Conservation (phyloP, 2,329 filamentous ascomycete genomes). For the Aspergillus sp. region DNA sequence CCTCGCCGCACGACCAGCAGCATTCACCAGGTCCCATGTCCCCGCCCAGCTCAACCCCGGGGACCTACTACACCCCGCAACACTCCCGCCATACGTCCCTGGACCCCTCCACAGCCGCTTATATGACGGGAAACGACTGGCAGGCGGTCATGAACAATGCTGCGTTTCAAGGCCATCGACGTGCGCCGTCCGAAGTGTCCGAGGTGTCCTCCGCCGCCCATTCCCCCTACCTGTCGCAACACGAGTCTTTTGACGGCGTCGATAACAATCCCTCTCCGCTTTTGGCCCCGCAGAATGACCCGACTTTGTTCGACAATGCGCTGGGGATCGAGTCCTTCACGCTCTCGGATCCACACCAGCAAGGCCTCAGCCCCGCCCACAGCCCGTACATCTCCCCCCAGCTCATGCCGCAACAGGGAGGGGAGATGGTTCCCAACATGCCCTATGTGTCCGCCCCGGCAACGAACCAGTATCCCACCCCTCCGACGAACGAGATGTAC, state of each 20-base stretch:
- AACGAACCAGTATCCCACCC: conserved; percentile 49
- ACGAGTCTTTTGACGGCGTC: conserved; percentile 75
- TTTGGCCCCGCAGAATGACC: conserved; percentile 69
- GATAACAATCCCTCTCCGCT: conserved; percentile 76
- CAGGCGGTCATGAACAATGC: conserved; percentile 52
- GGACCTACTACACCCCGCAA: conserved; percentile 51
- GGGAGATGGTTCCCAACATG: conserved; percentile 53
- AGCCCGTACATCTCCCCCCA: conserved; percentile 71
- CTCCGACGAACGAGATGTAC: conserved; percentile 51
- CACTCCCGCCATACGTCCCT: conserved; percentile 62
- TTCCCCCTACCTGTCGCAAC: conserved; percentile 76
- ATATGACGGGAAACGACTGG: conserved; percentile 59
- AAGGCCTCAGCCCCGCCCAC: conserved; percentile 60
- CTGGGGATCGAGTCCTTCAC: conserved; percentile 77
- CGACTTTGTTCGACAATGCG: conserved; percentile 72
- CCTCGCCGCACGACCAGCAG: conserved; percentile 56
- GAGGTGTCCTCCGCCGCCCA: conserved; percentile 83
- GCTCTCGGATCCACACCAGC: conserved; percentile 63
- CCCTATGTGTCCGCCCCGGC: conserved; percentile 47
- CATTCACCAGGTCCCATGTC: conserved; percentile 50
- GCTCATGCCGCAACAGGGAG: conserved; percentile 68
- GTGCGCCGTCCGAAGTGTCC: conserved; percentile 85
- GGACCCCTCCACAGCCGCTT: conserved; percentile 60
- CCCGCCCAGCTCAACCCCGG: conserved; percentile 56
- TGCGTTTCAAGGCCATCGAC: conserved; percentile 76